phyloP scores from a whole-genome alignment of 192 early-diverging fungal species.

The Podila minutissima region DNA sequence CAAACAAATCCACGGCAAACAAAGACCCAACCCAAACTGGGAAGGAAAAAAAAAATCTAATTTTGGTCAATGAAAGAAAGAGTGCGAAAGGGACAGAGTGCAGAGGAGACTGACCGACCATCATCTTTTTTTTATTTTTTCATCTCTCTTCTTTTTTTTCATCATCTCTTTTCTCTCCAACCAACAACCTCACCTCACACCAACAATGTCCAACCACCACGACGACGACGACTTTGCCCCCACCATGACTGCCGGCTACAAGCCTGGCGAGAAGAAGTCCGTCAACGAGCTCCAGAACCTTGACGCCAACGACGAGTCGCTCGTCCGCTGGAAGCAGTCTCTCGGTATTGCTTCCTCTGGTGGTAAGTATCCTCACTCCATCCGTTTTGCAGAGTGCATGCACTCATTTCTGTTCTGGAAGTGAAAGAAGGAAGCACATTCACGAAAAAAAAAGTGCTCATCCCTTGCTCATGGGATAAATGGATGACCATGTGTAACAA shows the following conservation, averaged over 20 bases:
- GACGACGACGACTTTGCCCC: constrained; percentile 81
- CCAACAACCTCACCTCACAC: not conserved
- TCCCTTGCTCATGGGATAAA: no score
- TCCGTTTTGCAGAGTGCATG: not conserved
- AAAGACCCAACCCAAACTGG: not conserved
- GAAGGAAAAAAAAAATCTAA: not conserved
- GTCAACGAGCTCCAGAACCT: constrained; percentile 84
- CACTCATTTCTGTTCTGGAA: not conserved
- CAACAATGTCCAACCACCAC: constrained; percentile 56
- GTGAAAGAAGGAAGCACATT: no score
- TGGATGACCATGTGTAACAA: no score
- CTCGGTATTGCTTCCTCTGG: constrained; percentile 76
- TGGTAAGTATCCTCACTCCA: constrained; percentile 53
- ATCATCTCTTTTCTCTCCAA: constrained; percentile 1
- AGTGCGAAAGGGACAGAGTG: no score
- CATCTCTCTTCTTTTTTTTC: constrained; percentile 2
- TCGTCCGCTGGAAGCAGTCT: constrained; percentile 96
- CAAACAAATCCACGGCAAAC: no score
- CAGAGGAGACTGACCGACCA: not conserved
- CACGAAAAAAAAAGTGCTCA: no score
- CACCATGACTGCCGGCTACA: constrained; percentile 86
- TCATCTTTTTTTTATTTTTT: constrained; percentile 4
- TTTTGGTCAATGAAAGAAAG: not conserved
- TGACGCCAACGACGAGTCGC: constrained; percentile 92
- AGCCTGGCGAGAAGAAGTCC: constrained; percentile 92